Evolutionary conservation across 2,329 filamentous ascomycete genomes (phyloP), one percentile per base, ranked within the genome.

Genomic region (Arachnomyces sp.): DNA sequence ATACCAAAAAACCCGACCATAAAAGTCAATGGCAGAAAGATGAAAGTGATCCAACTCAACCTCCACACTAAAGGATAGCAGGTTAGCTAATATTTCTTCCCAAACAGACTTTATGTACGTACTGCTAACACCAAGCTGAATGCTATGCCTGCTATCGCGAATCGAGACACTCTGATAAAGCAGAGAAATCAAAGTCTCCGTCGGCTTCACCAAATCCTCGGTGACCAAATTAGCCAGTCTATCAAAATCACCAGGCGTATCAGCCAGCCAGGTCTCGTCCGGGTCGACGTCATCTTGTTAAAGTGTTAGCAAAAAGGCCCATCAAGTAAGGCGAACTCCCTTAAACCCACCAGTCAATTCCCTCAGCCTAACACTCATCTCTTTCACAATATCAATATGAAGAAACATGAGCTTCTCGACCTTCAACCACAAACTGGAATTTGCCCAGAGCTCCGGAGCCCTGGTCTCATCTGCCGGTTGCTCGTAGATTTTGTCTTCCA

Each of bases 131-230:
- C 68, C 68, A 2, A 75, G 60, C 39, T 71, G 66, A 3, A 74
- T 56, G 1, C 63, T 69, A 40, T 71, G 66, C 2, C 69, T 60
- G 2, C 69, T 67, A 48, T 75, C 72, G 21, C 71, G 61, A 39
- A 75, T 74, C 3, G 65, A 70, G 4, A 75, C 71, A 7, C 63
- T 68, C 46, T 73, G 73, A 49, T 75, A 75, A 63, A 74, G 68
- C 38, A 69, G 43, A 43, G 74, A 72, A 21, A 64, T 70, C 16
- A 74, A 56, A 38, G 66, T 69, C 17, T 65, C 62, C 0, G 71
- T 73, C 3, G 72, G 70, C 38, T 69, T 69, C 5, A 73, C 60
- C 35, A 74, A 57, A 46, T 74, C 72, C 44, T 73, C 68, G 18
- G 69, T 60, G 36, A 73, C 67, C 32, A 62, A 58, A n/a, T 63